phyloP scores from a whole-genome alignment of 148 eudicot genomes.

The Drosera capensis region DNA sequence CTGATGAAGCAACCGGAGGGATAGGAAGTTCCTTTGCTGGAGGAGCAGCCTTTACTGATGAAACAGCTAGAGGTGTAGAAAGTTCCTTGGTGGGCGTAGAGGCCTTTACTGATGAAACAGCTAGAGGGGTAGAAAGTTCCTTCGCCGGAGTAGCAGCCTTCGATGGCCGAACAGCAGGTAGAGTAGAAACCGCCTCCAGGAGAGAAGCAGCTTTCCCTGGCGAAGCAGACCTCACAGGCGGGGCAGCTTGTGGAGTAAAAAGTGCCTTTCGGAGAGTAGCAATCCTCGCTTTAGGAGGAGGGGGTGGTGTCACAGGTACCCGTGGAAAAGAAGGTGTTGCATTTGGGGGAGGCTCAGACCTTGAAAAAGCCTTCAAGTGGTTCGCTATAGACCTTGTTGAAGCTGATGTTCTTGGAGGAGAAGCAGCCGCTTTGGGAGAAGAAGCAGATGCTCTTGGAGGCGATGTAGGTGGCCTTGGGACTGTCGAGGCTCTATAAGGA shows the following conservation, averaged over 20 bases:
- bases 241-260: conserved; percentile 13
- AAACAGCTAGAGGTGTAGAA: conserved; percentile 13
- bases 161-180: conserved; percentile 9
- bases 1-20: conserved; percentile 2
- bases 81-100: conserved; percentile 9
- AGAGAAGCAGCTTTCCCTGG: no score
- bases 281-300: background rate
- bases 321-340: no score
- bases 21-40: no score
- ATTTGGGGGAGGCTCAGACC: conserved; percentile 6
- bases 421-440: conserved; percentile 4
- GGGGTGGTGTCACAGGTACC: no score
- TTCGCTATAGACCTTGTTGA: conserved; percentile 8
- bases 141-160: conserved; percentile 3
- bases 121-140: no score
- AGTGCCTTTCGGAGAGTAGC: conserved; percentile 10
- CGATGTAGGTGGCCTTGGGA: conserved; percentile 6
- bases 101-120: background rate
- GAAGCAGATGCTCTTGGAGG: conserved; percentile 13
- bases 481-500: conserved; percentile 23
- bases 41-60: no score
- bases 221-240: no score
- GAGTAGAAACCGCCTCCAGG: conserved; percentile 5
- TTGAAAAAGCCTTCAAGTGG: conserved; percentile 18
- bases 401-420: conserved; percentile 18